Conservation (phyloP, 1,284 basidiomycete species). For the Trametes polyzona region DNA sequence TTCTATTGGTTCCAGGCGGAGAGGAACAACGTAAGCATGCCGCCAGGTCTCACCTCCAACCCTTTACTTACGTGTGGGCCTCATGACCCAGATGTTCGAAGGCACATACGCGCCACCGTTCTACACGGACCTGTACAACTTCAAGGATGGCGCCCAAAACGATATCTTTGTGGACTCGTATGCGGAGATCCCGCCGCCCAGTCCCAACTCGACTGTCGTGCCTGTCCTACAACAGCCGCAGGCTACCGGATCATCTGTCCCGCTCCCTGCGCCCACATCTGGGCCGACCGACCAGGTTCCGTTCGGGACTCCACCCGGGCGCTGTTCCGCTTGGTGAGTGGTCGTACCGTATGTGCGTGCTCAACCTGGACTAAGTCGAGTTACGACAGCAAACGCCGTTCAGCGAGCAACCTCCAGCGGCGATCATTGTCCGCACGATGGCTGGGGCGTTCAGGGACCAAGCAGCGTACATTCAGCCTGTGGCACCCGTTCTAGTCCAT, state of each 20-base stretch:
- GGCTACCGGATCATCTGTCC: background rate
- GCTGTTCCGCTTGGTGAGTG: conserved; percentile 15
- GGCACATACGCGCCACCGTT: conserved; percentile 54
- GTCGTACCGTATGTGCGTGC: background rate
- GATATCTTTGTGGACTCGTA: conserved; percentile 59
- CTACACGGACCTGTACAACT: conserved; percentile 61
- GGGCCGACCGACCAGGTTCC: conserved; percentile 4
- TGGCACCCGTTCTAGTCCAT: conserved; percentile 14
- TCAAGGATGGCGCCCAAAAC: conserved; percentile 59
- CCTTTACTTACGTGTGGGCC: background rate
- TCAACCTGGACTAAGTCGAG: background rate
- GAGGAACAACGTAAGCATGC: conserved; percentile 56
- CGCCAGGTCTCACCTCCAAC: background rate
- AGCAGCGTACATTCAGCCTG: conserved; percentile 9
- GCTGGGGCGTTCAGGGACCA: background rate
- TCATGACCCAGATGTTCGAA: conserved; percentile 52
- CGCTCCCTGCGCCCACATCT: background rate
- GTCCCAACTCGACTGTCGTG: conserved; percentile 18
- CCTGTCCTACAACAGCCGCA: conserved; percentile 14
- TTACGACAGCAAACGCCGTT: background rate
- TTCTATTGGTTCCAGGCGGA: conserved; percentile 70
- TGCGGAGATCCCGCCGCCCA: conserved; percentile 11
- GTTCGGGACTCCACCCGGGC: conserved; percentile 5
- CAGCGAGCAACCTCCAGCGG: background rate
- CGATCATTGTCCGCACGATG: background rate